These are phyloP conservation scores for Boletus coccyginus DNA, from an alignment of 768 basidiomycete species.

Conservation along the genomic window DNA sequence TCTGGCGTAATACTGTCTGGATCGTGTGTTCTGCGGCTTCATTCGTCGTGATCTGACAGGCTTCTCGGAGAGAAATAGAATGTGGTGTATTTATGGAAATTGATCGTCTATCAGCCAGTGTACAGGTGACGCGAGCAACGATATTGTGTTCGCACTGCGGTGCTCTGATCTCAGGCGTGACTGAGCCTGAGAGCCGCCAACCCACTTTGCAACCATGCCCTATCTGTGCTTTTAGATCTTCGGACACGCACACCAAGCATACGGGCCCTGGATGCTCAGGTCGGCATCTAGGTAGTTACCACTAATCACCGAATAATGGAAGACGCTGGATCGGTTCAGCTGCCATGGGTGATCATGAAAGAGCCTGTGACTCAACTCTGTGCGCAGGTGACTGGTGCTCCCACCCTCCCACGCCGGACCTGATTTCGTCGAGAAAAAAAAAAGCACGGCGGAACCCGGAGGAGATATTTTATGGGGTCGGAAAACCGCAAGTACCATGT, in stretches of 20 bases:
- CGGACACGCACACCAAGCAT: not conserved
- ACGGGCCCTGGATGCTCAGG: not conserved
- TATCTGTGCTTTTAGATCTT: not conserved
- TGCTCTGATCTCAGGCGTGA: not conserved
- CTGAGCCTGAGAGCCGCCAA: no score
- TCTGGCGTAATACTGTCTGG: conserved; percentile 25
- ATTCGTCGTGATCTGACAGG: not conserved
- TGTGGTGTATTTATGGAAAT: not conserved
- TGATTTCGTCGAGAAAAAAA: not conserved
- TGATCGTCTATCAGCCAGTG: not conserved
- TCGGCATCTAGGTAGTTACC: no score
- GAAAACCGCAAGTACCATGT: not conserved
- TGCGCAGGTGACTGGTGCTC: not conserved
- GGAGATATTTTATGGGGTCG: not conserved
- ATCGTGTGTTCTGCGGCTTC: not conserved
- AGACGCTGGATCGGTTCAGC: not conserved
- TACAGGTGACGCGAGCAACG: no score
- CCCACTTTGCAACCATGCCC: not conserved
- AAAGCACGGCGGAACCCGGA: not conserved
- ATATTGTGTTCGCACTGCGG: not conserved
- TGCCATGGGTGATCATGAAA: not conserved
- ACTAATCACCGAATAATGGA: not conserved
- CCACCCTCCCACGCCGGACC: not conserved
- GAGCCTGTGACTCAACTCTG: not conserved
- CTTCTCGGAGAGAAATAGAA: not conserved